Evolutionary conservation across 2,329 filamentous ascomycete species (phyloP).

Genomic region (Graphilbum ipis-grandicollis): DNA sequence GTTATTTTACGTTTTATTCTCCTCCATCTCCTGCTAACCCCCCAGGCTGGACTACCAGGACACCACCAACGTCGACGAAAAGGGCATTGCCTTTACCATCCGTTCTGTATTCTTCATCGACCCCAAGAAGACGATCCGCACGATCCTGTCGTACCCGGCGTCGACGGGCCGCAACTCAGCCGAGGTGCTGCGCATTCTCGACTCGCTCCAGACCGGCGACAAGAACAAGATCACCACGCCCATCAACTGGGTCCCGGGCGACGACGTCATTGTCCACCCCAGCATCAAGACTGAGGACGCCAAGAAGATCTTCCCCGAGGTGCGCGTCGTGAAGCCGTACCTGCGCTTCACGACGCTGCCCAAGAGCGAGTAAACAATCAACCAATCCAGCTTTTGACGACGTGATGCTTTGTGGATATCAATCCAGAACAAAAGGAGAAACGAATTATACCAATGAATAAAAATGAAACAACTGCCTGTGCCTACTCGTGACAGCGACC

Average conservation of each 20-base stretch:
- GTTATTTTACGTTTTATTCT: too few species aligned
- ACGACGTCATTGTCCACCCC: slow-evolving; percentile 86
- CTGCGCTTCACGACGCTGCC: slow-evolving; percentile 54
- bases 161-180: slow-evolving; percentile 72
- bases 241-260: slow-evolving; percentile 76
- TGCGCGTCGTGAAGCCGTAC: slow-evolving; percentile 52
- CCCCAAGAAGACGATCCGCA: slow-evolving; percentile 80
- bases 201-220: slow-evolving; percentile 69
- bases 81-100: slow-evolving; percentile 84
- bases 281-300: slow-evolving; percentile 70
- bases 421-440: too few species aligned
- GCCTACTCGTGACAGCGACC: too few species aligned
- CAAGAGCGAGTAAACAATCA: slow-evolving; percentile 17
- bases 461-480: too few species aligned
- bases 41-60: slow-evolving; percentile 60
- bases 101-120: slow-evolving; percentile 91
- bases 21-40: too few species aligned
- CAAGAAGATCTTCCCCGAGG: slow-evolving; percentile 70
- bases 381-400: too few species aligned
- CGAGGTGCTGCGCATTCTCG: slow-evolving; percentile 63
- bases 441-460: too few species aligned
- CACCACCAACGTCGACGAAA: slow-evolving; percentile 61
- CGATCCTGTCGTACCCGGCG: slow-evolving; percentile 84
- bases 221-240: slow-evolving; percentile 78
- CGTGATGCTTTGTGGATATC: too few species aligned